Conservation (phyloP, 495 filamentous ascomycete genomes). For the Pseudotulostoma volvatum region DNA sequence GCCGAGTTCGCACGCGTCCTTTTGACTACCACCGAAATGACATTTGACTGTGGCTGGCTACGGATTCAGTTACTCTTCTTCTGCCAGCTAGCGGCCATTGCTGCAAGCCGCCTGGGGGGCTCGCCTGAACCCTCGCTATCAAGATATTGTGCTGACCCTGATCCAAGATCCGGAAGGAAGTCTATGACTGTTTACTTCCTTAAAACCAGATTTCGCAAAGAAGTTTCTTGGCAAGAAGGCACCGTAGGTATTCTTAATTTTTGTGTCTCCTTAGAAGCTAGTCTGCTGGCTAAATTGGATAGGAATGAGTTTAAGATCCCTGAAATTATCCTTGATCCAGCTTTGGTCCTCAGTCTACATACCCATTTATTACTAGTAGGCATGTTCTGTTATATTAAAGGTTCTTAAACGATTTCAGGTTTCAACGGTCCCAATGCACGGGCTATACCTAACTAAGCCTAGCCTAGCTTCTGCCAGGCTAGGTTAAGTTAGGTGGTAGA, state of each 20-base stretch:
- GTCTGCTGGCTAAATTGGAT: slow-evolving; percentile 3
- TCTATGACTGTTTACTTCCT: slow-evolving; percentile 9
- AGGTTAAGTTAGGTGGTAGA: no score
- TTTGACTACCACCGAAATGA: slow-evolving; percentile 19
- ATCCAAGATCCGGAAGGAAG: slow-evolving; percentile 7
- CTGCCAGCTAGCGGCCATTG: slow-evolving; percentile 20
- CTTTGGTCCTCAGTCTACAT: slow-evolving; percentile 14
- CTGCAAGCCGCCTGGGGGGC: slow-evolving; percentile 15
- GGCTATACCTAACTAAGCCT: no score
- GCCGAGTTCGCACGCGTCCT: slow-evolving; percentile 14
- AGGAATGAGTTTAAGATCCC: slow-evolving; percentile 14
- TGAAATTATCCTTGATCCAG: slow-evolving; percentile 14
- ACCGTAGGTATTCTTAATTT: slow-evolving; percentile 5
- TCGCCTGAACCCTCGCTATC: slow-evolving; percentile 17
- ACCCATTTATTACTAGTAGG: no score
- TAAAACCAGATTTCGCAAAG: slow-evolving; percentile 12
- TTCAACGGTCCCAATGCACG: no score
- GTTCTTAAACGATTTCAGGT: no score
- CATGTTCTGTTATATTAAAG: slow-evolving; percentile 17
- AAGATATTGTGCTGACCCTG: no score
- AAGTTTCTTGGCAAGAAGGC: slow-evolving; percentile 8
- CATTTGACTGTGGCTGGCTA: slow-evolving; percentile 15
- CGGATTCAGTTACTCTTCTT: slow-evolving; percentile 21
- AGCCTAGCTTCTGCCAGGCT: no score
- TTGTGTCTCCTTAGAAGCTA: slow-evolving; percentile 1